These are phyloP conservation scores for Tolypocladium ovalisporum DNA, from an alignment of 2,329 filamentous ascomycete genomes.

Conservation along the genomic window DNA sequence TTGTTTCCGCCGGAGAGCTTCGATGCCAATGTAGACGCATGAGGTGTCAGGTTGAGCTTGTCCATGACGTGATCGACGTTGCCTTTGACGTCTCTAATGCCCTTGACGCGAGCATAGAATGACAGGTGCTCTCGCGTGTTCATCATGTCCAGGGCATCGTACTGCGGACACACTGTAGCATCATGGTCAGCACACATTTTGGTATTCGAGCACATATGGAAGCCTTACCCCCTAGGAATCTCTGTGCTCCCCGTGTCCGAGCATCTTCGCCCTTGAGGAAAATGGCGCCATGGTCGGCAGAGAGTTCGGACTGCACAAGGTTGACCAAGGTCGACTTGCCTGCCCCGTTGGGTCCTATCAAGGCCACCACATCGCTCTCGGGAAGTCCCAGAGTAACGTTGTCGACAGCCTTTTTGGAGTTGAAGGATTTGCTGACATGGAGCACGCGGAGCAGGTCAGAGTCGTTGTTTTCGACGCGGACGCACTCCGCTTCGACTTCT, in stretches of 20 bases:
- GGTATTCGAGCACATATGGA: not conserved
- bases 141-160: constrained; percentile 76
- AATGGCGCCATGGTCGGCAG: constrained; percentile 53
- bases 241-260: constrained; percentile 43
- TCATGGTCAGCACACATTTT: not conserved
- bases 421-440: constrained; percentile 66
- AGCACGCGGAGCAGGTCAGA: constrained; percentile 59
- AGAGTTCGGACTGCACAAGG: constrained; percentile 68
- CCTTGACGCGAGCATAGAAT: constrained; percentile 74
- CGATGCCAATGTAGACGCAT: constrained; percentile 58
- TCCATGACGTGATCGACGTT: constrained; percentile 63
- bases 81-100: constrained; percentile 56
- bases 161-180: constrained; percentile 64
- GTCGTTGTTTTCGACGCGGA: constrained; percentile 45
- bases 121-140: constrained; percentile 68
- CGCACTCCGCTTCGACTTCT: constrained; percentile 36
- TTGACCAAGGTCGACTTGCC: constrained; percentile 80
- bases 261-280: constrained; percentile 65
- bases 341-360: constrained; percentile 77
- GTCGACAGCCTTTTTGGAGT: constrained; percentile 60
- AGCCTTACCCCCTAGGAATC: constrained; percentile 53
- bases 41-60: constrained; percentile 61
- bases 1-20: constrained; percentile 80
- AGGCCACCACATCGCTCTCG: constrained; percentile 66
- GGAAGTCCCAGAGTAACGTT: constrained; percentile 70